A percentile compares a stretch with the other conserved stretches of the same genome.
Evolutionary conservation across 768 basidiomycete genomes (phyloP).

Genomic region (Xerocomus potaroensis): DNA sequence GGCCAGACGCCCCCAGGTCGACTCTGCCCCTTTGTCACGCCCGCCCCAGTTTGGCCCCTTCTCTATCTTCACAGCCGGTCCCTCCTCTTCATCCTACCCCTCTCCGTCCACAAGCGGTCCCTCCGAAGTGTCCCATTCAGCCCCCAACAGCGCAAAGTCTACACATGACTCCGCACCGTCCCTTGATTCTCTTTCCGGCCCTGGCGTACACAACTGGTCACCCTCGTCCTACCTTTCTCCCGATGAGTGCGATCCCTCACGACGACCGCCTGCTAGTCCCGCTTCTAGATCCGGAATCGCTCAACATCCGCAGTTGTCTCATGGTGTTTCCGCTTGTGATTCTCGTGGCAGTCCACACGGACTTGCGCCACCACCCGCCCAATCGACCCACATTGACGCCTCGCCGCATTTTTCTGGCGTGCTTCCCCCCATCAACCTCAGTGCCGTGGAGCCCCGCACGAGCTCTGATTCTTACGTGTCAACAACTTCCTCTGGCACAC

Average conservation of each 20-base stretch:
- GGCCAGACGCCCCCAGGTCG: conserved; percentile 68
- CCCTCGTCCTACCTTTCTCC: conserved; percentile 13
- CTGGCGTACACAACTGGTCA: conserved; percentile 47
- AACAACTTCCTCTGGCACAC: conserved; percentile 28
- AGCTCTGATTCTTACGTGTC: conserved; percentile 18
- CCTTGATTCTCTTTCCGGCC: conserved; percentile 44
- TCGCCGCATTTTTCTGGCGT: conserved; percentile 26
- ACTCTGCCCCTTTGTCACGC: conserved; percentile 48
- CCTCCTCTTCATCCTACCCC: conserved; percentile 21
- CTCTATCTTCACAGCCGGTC: conserved; percentile 39
- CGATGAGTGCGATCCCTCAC: conserved; percentile 17
- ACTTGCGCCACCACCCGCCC: conserved; percentile 8
- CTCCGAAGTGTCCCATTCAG: conserved; percentile 13
- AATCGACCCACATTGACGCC: conserved; percentile 9
- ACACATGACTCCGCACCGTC: conserved; percentile 21
- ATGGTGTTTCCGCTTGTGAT: conserved; percentile 8
- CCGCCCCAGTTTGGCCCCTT: conserved; percentile 65
- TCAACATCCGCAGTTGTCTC: conserved; percentile 8
- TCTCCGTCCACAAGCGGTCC: conserved; percentile 5
- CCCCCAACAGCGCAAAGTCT: conserved; percentile 11
- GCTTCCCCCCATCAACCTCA: conserved; percentile 26
- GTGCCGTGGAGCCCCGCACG: conserved; percentile 14
- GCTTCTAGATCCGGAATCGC: neutral
- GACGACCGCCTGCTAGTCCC: conserved; percentile 11
- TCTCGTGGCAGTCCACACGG: conserved; percentile 11